Base-by-base conservation (phyloP, 768 basidiomycete genomes). In the Russula sp. region DNA sequence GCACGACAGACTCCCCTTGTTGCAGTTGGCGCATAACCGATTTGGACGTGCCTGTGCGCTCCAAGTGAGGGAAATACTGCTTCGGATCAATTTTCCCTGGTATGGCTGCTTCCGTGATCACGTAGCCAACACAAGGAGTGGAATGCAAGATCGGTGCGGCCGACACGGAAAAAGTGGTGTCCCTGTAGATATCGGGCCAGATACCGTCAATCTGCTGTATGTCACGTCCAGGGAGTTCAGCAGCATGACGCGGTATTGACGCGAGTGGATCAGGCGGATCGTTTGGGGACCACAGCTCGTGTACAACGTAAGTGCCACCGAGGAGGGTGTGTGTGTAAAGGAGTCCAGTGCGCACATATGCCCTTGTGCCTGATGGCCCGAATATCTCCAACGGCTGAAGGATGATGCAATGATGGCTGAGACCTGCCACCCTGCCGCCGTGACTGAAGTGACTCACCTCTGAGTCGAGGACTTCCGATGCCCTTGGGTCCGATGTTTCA, bases 71-170 rank as follows among this genome's bases (percentile, higher is more conserved):
- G 42, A 87, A 76, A 71, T 91, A 90, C 67, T 81, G 77, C 59
- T 78, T 75, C 9, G 89, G 84, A 59, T 89, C 81, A 53, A 93
- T 84, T 74, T 88, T 89, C n/a, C 88, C 89, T 2, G 91, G 84
- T 1, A 92, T 76, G 8, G 86, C 81, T 9, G 83, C 79, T 74
- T 94, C 92, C 44, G 74, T 75, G 44, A 94, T 75, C 59, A 90
- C 85, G 73, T 85, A 94, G 44, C 92, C 92, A 42, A 94, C 76
- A 67, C 90, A 94, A 0, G 90, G 85, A 13, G 90, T 86, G 8
- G 89, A 90, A 73, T 95, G 92, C 62, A 76, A 69, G 40, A 94
- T 90, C 28, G 92, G 90, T 1, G 84, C 90, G 8, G 90, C 90
- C 34, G 84, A 85, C 36, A 94, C 84, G 46, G 84, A 81, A 42